These are phyloP conservation scores for Zalaria obscura DNA, from an alignment of 2,329 filamentous ascomycete genomes.

Conservation along the genomic window DNA sequence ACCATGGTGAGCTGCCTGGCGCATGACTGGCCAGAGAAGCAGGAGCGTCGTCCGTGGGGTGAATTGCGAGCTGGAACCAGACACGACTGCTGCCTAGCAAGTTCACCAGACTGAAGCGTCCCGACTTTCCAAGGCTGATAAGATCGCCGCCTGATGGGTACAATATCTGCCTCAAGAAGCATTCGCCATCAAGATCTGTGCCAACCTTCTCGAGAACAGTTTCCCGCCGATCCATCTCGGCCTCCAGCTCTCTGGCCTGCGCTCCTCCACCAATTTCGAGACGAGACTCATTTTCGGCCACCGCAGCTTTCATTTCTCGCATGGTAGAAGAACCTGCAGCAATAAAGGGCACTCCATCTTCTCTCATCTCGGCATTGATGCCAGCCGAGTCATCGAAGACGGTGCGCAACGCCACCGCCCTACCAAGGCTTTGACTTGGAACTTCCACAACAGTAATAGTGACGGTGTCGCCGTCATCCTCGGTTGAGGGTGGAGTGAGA, in stretches of 20 bases:
- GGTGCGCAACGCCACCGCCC: conserved; percentile 75
- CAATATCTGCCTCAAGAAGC: conserved; percentile 68
- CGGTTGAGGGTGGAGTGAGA: conserved; percentile 51
- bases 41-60: conserved; percentile 79
- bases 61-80: conserved; percentile 88
- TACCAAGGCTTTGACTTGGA: conserved; percentile 64
- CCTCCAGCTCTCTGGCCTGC: conserved; percentile 57
- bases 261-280: conserved; percentile 59
- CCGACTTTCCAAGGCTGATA: conserved; percentile 64
- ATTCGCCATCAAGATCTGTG: conserved; percentile 65
- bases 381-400: conserved; percentile 87
- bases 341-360: conserved; percentile 72
- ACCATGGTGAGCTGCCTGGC: conserved; percentile 73
- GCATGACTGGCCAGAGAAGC: conserved; percentile 58
- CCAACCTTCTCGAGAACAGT: conserved; percentile 75
- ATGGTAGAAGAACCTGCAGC: conserved; percentile 67
- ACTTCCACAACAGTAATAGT: conserved; percentile 81
- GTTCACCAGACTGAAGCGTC: conserved; percentile 63
- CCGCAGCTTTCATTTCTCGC: conserved; percentile 73
- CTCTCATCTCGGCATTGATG: conserved; percentile 95
- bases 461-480: conserved; percentile 70
- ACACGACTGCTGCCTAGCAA: conserved; percentile 72
- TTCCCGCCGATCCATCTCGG: conserved; percentile 69
- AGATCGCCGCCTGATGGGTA: conserved; percentile 67
- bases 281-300: conserved; percentile 63